phyloP scores from a whole-genome alignment of 805 yeast genomes.

The Isabelozyma heimii region DNA sequence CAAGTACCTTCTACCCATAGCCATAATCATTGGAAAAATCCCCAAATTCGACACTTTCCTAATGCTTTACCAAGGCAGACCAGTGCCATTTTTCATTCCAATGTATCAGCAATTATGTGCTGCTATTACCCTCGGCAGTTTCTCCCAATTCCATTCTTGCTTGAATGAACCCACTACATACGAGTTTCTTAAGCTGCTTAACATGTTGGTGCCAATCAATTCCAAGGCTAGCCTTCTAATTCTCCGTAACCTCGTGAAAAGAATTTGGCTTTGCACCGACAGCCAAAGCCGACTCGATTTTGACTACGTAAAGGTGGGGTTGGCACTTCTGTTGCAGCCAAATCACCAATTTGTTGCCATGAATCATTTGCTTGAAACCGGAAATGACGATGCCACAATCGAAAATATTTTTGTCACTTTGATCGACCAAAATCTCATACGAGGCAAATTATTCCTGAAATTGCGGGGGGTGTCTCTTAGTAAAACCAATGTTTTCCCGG shows the following conservation, averaged over 20 bases:
- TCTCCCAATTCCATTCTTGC: conserved; percentile 28
- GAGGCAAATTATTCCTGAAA: conserved; percentile 48
- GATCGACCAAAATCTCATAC: conserved; percentile 52
- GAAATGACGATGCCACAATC: conserved; percentile 36
- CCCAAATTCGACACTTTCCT: conserved; percentile 33
- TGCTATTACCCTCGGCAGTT: conserved; percentile 43
- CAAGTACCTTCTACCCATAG: conserved; percentile 49
- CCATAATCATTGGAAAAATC: conserved; percentile 52
- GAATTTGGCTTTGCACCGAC: conserved; percentile 26
- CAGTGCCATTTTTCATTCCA: conserved; percentile 15
- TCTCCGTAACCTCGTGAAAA: conserved; percentile 42
- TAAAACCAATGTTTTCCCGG: conserved; percentile 43
- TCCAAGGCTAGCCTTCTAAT: conserved; percentile 46
- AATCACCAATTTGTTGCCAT: background rate
- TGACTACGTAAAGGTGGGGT: conserved; percentile 20
- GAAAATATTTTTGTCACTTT: conserved; percentile 51
- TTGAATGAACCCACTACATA: conserved; percentile 20
- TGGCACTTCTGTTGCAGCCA: conserved; percentile 11
- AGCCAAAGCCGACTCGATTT: conserved; percentile 26
- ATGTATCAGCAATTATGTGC: conserved; percentile 36
- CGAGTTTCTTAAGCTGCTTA: conserved; percentile 33
- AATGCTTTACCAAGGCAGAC: background rate
- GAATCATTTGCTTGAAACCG: background rate
- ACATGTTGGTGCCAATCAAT: conserved; percentile 41
- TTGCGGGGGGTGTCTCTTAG: conserved; percentile 40